Percentiles rank a stretch among this genome's conserved stretches.
Evolutionary conservation across 2,329 filamentous ascomycete species (phyloP).

Genomic region (Colletotrichum agaves): DNA sequence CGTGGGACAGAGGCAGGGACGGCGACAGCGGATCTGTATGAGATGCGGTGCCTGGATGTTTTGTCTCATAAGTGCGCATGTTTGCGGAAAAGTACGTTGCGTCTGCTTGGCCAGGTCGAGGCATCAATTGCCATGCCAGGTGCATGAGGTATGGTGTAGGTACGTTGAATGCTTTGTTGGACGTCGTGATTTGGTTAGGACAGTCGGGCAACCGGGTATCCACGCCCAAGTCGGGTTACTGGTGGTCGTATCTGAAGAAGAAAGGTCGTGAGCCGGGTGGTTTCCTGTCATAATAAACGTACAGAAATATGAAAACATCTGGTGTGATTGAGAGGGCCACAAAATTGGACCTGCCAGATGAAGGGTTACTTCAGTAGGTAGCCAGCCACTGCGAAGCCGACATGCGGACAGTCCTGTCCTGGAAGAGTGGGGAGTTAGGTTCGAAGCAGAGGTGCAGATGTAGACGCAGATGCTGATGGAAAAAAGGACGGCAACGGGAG

Average conservation of each 20-base stretch:
- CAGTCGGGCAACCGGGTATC: background rate
- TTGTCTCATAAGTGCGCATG: constrained; percentile 11
- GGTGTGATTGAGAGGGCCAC: background rate
- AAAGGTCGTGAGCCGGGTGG: background rate
- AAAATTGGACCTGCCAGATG: constrained; percentile 7
- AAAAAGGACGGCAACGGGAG: background rate
- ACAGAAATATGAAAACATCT: background rate
- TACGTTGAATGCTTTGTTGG: background rate
- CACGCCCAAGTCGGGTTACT: background rate
- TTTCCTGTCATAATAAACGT: background rate
- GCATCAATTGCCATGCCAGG: background rate
- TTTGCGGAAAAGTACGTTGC: constrained; percentile 8
- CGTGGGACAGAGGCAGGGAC: background rate
- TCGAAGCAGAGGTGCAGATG: constrained; percentile 3
- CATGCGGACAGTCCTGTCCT: background rate
- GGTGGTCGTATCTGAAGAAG: background rate
- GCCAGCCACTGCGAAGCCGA: background rate
- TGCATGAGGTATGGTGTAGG: background rate
- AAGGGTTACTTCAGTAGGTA: constrained; percentile 1
- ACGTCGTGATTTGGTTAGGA: background rate
- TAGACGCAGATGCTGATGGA: background rate
- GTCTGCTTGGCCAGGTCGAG: background rate
- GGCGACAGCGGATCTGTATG: background rate
- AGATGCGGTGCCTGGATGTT: background rate
- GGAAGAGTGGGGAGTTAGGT: background rate